phyloP scores from a whole-genome alignment of 2,329 filamentous ascomycete species.

The Fusarium globosum region DNA sequence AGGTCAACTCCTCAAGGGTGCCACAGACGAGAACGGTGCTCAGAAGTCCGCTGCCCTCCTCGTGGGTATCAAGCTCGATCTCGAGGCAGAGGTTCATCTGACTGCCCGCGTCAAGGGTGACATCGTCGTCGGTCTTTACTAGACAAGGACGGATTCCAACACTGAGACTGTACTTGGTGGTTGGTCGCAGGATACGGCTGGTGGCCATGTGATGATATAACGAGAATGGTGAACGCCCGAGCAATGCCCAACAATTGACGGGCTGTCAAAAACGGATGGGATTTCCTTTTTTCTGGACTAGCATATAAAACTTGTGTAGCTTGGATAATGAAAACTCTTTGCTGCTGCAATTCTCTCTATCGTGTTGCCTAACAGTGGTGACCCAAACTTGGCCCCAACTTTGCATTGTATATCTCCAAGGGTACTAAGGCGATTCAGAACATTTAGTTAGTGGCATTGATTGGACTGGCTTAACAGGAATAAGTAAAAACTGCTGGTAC shows the following conservation, averaged over 20 bases:
- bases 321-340: conserved; percentile 26
- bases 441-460: not conserved
- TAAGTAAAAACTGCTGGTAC: too few relatives aligned
- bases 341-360: conserved; percentile 19
- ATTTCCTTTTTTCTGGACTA: conserved; percentile 27
- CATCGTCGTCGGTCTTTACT: conserved; percentile 60
- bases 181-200: conserved; percentile 29
- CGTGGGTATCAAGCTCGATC: conserved; percentile 71
- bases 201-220: conserved; percentile 37
- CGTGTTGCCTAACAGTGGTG: too few relatives aligned
- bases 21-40: conserved; percentile 67
- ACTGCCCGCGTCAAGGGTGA: conserved; percentile 70
- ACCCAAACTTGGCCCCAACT: not conserved
- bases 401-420: not conserved
- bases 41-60: conserved; percentile 68
- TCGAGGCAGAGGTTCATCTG: conserved; percentile 71
- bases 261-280: conserved; percentile 30
- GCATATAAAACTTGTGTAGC: conserved; percentile 36
- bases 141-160: conserved; percentile 7
- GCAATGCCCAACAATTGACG: conserved; percentile 32
- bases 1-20: conserved; percentile 67
- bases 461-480: not conserved
- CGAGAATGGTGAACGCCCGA: conserved; percentile 30
- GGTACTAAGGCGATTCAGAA: not conserved
- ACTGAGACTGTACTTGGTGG: conserved; percentile 10